Evolutionary conservation across 2,329 filamentous ascomycete genomes (phyloP), one percentile per base, ranked within the genome.

Genomic region (Ophiostoma pallidulum): DNA sequence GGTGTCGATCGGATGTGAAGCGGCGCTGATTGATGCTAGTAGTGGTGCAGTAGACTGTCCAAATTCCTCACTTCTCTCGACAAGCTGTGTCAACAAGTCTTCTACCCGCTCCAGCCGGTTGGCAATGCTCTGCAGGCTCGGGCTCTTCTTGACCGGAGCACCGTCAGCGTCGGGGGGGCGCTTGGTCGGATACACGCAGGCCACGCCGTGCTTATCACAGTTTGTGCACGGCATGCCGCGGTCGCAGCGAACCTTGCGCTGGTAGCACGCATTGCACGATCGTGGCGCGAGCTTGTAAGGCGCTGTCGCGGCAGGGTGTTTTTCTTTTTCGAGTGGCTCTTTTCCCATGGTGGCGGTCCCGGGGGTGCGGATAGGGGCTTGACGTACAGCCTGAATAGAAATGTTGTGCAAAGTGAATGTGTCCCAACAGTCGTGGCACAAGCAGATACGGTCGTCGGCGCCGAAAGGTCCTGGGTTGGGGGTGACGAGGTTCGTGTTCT

Each of bases 181-280:
- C 35, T 18, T 29, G 2, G 43, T 39, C 10, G 35, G 43, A 20
- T 45, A 45, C 22, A 45, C 43, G 28, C 43, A 45, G 26, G 12
- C 10, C 12, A 38, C 8, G n/a, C 16, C 43, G 9, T 38, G 43
- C 8, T 22, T 38, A 7, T 24, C 22, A 16, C 43, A 45, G 35
- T 45, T 31, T 8, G 24, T 31, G 35, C 43, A 45, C 10, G 43
- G 43, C 24, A 45, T 35, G 4, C 24, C 35, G 3, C 43, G 43
- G 43, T 45, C 43, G 14, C 43, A 45, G 12, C 35, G 35, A 12
- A 45, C 26, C 18, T 45, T 45, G 8, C 43, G 43, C 26, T 45
- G 43, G 18, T 45, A 29, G 43, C 43, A 45, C 24, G 22, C 43
- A n/a, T 16, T n/a, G 24, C 43, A 45, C 10, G 43, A 45, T 9